Evolutionary conservation across 768 basidiomycete genomes (phyloP).

Genomic region (Boletus rufocinnamomeus): DNA sequence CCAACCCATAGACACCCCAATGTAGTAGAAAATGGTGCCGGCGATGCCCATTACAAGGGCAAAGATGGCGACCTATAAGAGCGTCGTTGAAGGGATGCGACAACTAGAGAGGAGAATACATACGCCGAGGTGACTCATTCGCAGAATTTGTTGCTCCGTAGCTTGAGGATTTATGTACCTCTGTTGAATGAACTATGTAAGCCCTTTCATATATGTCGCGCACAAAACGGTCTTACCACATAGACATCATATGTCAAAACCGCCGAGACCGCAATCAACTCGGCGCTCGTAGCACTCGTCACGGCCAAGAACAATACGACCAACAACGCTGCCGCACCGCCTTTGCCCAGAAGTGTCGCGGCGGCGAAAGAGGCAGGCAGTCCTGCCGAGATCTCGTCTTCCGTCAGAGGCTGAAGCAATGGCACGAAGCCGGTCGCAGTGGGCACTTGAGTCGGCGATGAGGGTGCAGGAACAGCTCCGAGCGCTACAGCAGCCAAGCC

Average conservation of each 20-base stretch:
- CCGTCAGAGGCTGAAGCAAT: slow-evolving; percentile 44
- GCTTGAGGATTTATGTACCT: slow-evolving; percentile 82
- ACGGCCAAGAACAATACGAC: slow-evolving; percentile 86
- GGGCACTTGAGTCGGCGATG: slow-evolving; percentile 38
- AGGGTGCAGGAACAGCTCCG: slow-evolving; percentile 40
- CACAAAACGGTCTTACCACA: slow-evolving; percentile 46
- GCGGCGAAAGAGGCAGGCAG: slow-evolving; percentile 85
- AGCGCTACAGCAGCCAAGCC: slow-evolving; percentile 89
- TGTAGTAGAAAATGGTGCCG: slow-evolving; percentile 84
- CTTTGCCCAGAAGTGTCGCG: slow-evolving; percentile 74
- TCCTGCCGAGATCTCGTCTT: slow-evolving; percentile 82
- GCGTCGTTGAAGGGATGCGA: neutral
- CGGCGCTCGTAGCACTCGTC: slow-evolving; percentile 82
- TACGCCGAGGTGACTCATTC: slow-evolving; percentile 68
- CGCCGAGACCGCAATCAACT: slow-evolving; percentile 88
- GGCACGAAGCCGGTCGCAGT: slow-evolving; percentile 51
- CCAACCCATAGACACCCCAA: slow-evolving; percentile 93
- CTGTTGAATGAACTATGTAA: slow-evolving; percentile 35
- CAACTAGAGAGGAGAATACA: slow-evolving; percentile 12
- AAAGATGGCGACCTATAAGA: slow-evolving; percentile 59
- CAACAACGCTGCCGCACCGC: slow-evolving; percentile 78
- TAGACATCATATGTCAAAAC: slow-evolving; percentile 86
- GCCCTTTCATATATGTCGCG: neutral
- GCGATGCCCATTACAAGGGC: slow-evolving; percentile 81
- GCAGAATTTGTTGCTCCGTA: slow-evolving; percentile 69